Evolutionary conservation across 345 rosid genomes (phyloP).

Genomic region (Nephelium lappaceum): DNA sequence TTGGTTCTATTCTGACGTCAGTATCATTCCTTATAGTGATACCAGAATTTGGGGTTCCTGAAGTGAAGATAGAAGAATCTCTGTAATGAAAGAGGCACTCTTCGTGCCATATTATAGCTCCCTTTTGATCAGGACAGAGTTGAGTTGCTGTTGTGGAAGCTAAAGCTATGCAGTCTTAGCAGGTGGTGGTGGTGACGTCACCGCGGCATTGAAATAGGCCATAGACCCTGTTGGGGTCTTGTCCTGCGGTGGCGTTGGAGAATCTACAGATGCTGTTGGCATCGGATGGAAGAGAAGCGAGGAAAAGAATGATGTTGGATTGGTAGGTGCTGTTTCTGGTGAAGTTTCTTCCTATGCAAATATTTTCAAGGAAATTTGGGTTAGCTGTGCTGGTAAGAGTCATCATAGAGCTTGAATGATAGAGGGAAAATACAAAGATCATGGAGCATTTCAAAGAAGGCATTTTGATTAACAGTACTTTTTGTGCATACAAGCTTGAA

Average conservation of each 20-base stretch:
- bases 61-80: not conserved
- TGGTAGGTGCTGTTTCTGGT: slow-evolving; percentile 28
- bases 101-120: slow-evolving; percentile 41
- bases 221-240: slow-evolving; percentile 10
- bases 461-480: too few relatives aligned
- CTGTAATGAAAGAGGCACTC: slow-evolving; percentile 37
- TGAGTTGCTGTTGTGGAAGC: slow-evolving; percentile 22
- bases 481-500: too few relatives aligned
- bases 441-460: too few relatives aligned
- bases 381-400: not conserved
- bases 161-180: slow-evolving; percentile 34
- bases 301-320: slow-evolving; percentile 19
- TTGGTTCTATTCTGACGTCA: too few relatives aligned
- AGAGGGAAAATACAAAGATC: too few relatives aligned
- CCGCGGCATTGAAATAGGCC: slow-evolving; percentile 47
- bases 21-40: fast-evolving
- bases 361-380: not conserved
- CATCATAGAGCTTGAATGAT: too few relatives aligned
- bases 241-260: slow-evolving; percentile 8
- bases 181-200: slow-evolving; percentile 24
- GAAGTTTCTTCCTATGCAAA: slow-evolving; percentile 12
- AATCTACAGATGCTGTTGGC: not conserved
- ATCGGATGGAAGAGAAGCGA: slow-evolving; percentile 19
- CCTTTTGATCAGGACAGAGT: slow-evolving; percentile 34
- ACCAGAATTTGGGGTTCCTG: fast-evolving